Conservation (phyloP, 2,329 filamentous ascomycete species). For the Colletotrichum liaoningense region DNA sequence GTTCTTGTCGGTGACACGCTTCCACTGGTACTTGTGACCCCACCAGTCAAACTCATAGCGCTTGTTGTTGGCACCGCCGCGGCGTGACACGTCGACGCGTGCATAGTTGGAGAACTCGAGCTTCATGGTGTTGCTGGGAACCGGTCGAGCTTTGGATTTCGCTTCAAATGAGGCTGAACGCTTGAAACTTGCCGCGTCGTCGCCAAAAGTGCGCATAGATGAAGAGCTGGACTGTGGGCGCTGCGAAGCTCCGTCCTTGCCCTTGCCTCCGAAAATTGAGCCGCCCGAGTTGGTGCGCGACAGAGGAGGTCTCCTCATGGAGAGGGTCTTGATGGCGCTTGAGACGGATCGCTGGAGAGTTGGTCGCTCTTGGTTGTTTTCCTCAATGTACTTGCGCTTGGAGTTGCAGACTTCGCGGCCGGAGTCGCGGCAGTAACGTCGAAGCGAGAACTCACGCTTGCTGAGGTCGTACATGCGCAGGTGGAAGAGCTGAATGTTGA, state of each 20-base stretch:
- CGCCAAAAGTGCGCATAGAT: conserved; percentile 44
- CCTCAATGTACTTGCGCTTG: conserved; percentile 74
- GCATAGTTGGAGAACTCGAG: conserved; percentile 98
- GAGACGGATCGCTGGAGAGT: conserved; percentile 60
- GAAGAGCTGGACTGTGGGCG: conserved; percentile 52
- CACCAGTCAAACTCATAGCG: conserved; percentile 95
- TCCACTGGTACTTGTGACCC: conserved; percentile 89
- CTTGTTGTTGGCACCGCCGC: conserved; percentile 74
- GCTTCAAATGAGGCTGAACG: conserved; percentile 45
- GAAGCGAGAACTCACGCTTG: conserved; percentile 87
- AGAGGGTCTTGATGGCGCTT: conserved; percentile 60
- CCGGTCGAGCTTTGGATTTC: conserved; percentile 49
- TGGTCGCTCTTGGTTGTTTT: conserved; percentile 54
- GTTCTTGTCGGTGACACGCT: conserved; percentile 76
- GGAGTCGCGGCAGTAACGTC: conserved; percentile 91
- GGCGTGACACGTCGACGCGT: conserved; percentile 83
- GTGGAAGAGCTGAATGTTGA: conserved; percentile 86
- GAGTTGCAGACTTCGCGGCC: conserved; percentile 93
- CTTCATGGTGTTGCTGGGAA: conserved; percentile 82
- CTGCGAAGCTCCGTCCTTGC: conserved; percentile 32
- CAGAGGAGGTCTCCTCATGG: conserved; percentile 47
- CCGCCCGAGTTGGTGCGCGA: conserved; percentile 49
- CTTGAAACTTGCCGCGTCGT: conserved; percentile 44
- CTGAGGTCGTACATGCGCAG: conserved; percentile 93
- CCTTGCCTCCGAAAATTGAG: conserved; percentile 42